phyloP scores from a whole-genome alignment of 129 eudicot genomes.

The Heracleum sosnowskyi region DNA sequence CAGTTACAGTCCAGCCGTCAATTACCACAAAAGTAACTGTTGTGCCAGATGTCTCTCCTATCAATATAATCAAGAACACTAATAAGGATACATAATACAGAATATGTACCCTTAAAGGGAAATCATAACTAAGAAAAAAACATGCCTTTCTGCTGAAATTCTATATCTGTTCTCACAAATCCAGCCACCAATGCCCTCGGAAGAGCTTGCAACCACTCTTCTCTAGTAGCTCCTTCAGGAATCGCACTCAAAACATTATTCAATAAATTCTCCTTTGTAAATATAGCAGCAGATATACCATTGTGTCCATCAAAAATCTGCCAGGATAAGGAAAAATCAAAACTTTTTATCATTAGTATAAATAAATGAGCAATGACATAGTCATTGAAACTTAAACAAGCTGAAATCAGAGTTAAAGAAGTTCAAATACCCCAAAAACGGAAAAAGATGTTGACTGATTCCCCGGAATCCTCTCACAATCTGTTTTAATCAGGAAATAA shows the following conservation, averaged over 20 bases:
- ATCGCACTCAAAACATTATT: constrained; percentile 82
- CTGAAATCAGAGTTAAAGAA: not conserved
- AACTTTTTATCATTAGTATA: constrained; percentile 4
- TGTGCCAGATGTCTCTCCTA: constrained; percentile 97
- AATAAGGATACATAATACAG: constrained; percentile 2
- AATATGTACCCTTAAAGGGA: not conserved
- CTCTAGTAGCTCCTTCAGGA: constrained; percentile 71
- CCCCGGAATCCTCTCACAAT: constrained; percentile 47
- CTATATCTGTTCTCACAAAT: constrained; percentile 93
- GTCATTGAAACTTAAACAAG: not conserved
- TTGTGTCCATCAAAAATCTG: constrained; percentile 98
- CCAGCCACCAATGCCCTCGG: constrained; percentile 95
- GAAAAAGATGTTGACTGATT: constrained; percentile 45
- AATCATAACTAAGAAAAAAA: not conserved
- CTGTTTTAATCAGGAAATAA: constrained; percentile 43
- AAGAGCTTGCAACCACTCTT: constrained; percentile 96
- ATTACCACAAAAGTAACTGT: constrained; percentile 88
- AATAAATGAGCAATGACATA: not conserved
- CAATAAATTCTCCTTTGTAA: constrained; percentile 74
- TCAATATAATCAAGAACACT: not conserved
- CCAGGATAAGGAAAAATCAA: constrained; percentile 12
- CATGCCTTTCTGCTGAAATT: constrained; percentile 93
- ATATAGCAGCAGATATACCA: constrained; percentile 96
- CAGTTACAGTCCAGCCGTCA: constrained; percentile 98
- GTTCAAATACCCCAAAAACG: constrained; percentile 43